phyloP scores from a whole-genome alignment of 768 basidiomycete genomes.

The Calvatia gigantea region DNA sequence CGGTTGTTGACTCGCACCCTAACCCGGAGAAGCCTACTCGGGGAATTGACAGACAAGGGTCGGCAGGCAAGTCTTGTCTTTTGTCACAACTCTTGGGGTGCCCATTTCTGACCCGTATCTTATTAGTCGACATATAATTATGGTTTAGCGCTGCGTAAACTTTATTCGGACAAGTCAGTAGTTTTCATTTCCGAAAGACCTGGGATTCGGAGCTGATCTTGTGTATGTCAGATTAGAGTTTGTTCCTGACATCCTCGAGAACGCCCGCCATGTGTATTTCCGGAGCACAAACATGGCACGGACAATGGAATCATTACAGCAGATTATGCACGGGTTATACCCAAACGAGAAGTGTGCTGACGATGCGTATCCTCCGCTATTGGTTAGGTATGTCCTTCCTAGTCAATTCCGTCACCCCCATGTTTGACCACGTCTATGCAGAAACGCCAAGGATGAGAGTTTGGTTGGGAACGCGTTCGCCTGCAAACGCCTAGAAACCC shows the following conservation, averaged over 20 bases:
- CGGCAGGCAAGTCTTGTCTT: slow-evolving; percentile 45
- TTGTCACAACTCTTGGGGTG: slow-evolving; percentile 9
- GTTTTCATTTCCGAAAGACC: background rate
- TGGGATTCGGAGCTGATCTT: background rate
- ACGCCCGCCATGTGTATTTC: slow-evolving; percentile 51
- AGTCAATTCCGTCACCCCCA: background rate
- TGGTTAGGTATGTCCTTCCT: slow-evolving; percentile 44
- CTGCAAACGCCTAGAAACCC: slow-evolving; percentile 62
- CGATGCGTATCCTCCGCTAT: slow-evolving; percentile 43
- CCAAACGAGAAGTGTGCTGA: slow-evolving; percentile 46
- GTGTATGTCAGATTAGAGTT: slow-evolving; percentile 51
- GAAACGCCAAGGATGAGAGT: slow-evolving; percentile 70
- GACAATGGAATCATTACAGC: slow-evolving; percentile 71
- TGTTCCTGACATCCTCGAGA: slow-evolving; percentile 49
- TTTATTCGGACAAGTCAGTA: slow-evolving; percentile 67
- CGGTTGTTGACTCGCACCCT: background rate
- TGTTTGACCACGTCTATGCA: slow-evolving; percentile 19
- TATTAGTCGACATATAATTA: slow-evolving; percentile 64
- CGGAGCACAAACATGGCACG: slow-evolving; percentile 75
- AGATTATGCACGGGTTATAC: slow-evolving; percentile 73
- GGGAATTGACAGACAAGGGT: slow-evolving; percentile 70
- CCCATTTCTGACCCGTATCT: background rate
- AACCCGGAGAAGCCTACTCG: slow-evolving; percentile 48
- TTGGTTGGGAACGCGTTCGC: slow-evolving; percentile 64
- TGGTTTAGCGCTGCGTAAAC: slow-evolving; percentile 52